Percentiles rank a stretch among this genome's conserved stretches.
phyloP scores from a whole-genome alignment of 2,329 filamentous ascomycete genomes.

The Davidsoniella eucalypti region DNA sequence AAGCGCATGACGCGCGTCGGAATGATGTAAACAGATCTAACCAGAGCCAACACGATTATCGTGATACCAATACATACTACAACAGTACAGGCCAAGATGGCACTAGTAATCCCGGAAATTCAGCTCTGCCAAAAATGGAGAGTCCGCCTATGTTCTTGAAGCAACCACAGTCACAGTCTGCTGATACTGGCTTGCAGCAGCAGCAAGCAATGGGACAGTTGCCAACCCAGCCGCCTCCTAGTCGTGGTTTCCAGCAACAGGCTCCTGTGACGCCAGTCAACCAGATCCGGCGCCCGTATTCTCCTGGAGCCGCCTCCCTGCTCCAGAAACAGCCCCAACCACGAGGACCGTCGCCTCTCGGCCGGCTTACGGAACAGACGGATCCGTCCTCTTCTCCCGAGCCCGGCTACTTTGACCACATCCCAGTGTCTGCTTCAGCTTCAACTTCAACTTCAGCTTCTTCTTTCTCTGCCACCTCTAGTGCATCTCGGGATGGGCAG shows the following conservation, averaged over 20 bases:
- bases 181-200: not conserved
- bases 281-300: constrained; percentile 9
- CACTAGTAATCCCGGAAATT: not conserved
- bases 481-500: too few species aligned
- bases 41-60: too few species aligned
- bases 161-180: not conserved
- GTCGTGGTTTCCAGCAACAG: not conserved
- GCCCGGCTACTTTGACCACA: not conserved
- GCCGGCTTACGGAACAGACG: not conserved
- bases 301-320: not conserved
- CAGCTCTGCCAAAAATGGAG: too few species aligned
- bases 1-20: constrained; percentile 45
- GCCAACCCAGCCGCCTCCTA: not conserved
- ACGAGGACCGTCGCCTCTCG: not conserved
- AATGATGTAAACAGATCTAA: constrained; percentile 29
- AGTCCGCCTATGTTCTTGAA: not conserved
- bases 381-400: not conserved
- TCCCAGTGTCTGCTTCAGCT: too few species aligned
- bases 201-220: not conserved
- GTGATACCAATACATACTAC: too few species aligned
- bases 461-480: not conserved
- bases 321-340: not conserved
- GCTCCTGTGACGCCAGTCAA: constrained; percentile 8
- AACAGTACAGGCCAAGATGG: too few species aligned
- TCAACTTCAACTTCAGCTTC: not conserved